phyloP scores from a whole-genome alignment of 2,329 filamentous ascomycete genomes.

The Exophiala phaeomuriformis region DNA sequence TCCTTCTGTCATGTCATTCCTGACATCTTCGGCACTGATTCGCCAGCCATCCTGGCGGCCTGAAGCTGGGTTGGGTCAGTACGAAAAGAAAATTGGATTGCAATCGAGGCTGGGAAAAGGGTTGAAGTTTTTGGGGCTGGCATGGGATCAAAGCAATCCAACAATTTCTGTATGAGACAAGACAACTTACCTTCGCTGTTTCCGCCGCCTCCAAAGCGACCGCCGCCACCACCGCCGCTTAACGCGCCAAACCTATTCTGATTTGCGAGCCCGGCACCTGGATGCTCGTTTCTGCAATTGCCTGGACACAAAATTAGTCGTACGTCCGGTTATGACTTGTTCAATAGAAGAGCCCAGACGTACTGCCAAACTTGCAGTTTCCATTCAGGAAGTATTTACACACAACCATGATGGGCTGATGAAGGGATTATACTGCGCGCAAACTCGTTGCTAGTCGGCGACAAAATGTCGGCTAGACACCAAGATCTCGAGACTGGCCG shows the following conservation, averaged over 20 bases:
- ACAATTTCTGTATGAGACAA: neutral
- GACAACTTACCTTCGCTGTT: slow-evolving; percentile 13
- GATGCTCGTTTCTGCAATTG: slow-evolving; percentile 55
- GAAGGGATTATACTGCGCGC: neutral
- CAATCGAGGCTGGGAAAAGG: neutral
- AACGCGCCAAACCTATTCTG: slow-evolving; percentile 19
- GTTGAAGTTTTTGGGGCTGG: neutral
- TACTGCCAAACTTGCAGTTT: slow-evolving; percentile 59
- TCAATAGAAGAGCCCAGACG: slow-evolving; percentile 21
- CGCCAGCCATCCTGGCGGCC: slow-evolving; percentile 29
- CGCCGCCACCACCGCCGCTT: slow-evolving; percentile 20
- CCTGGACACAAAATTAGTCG: slow-evolving; percentile 35
- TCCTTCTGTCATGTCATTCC: slow-evolving; percentile 53
- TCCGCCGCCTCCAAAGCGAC: slow-evolving; percentile 7
- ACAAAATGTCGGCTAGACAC: neutral
- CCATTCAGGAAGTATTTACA: slow-evolving; percentile 61
- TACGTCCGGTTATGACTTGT: no score
- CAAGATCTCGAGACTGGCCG: neutral
- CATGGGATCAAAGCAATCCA: neutral
- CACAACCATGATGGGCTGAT: slow-evolving; percentile 36
- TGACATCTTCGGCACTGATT: slow-evolving; percentile 54
- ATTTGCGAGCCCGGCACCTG: slow-evolving; percentile 34
- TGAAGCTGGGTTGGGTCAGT: slow-evolving; percentile 19
- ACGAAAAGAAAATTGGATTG: neutral
- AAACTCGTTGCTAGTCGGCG: neutral